These are phyloP conservation scores for Centella asiatica DNA, from an alignment of 129 eudicot genomes.

Conservation along the genomic window DNA sequence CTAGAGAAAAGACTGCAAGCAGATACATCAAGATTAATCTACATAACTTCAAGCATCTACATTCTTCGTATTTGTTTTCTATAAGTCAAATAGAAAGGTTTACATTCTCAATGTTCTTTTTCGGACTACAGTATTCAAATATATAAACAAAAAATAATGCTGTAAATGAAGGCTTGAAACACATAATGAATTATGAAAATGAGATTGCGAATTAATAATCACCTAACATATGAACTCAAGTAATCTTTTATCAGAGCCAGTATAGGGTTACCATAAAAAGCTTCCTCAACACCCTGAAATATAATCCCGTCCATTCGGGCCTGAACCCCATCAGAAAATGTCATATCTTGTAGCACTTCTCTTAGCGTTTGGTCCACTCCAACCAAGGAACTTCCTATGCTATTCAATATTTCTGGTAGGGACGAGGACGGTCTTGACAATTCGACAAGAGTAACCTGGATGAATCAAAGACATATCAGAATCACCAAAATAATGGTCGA, in stretches of 20 bases:
- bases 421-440: slow-evolving; percentile 60
- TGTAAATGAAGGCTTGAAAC: no score
- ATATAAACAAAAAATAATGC: no score
- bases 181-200: not conserved
- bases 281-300: slow-evolving; percentile 46
- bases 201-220: not conserved
- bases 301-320: slow-evolving; percentile 92
- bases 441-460: slow-evolving; percentile 84
- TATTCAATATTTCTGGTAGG: slow-evolving; percentile 43
- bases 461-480: slow-evolving; percentile 2
- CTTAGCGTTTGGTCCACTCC: slow-evolving; percentile 52
- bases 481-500: not conserved
- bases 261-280: slow-evolving; percentile 36
- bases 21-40: no score
- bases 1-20: no score
- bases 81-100: no score
- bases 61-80: no score
- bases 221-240: slow-evolving; percentile 32
- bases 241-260: slow-evolving; percentile 45
- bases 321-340: slow-evolving; percentile 50
- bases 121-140: no score
- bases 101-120: no score
- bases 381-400: slow-evolving; percentile 47
- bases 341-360: slow-evolving; percentile 37
- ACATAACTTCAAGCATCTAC: no score